Base-by-base conservation (phyloP, 1,139 yeast genomes). In the Yamadazyma taylorii region DNA sequence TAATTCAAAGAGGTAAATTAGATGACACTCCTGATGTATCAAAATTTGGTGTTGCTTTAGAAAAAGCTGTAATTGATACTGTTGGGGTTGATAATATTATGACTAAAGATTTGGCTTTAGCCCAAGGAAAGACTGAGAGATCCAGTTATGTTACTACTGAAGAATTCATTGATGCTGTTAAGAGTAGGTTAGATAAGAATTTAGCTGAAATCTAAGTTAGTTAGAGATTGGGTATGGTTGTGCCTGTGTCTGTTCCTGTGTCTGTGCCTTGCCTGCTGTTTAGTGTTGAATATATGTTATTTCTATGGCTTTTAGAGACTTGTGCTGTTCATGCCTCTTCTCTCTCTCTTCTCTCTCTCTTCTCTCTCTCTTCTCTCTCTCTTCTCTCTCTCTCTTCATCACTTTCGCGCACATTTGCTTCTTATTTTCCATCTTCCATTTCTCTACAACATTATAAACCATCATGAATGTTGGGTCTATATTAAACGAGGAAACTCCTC, bases 51-150 rank as follows among this genome's bases (percentile, higher is more conserved):
- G 71, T 84, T 56, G 63, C 73, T 32, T 75, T 90, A 51, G 97
- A 90, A 69, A 68, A 73, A 58, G 92, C 95, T 35, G 86, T 90
- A 37, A 65, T 88, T 45, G 94, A 87, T 55, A 87, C 97, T 30
- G 97, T 90, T 36, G 79, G 81, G 40, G 72, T 73, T 37, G 97
- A 89, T 56, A 85, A 86, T 40, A 81, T 82, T 58, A 89, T 90
- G 97, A 90, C 97, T 58, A 90, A 90, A 73, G 97, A 90, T 61
- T 77, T 90, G 61, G 96, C 97, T 11, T 75, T 90, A 49, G 83
- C 95, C 40, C 78, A 81, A 54, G 96, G 96, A 48, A 84, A 81
- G 69, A 85, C 94, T 45, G 87, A 84, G 51, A 79, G 95, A 60
- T 65, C 78, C 21, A 63, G 84, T 25, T 90, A 85, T 52, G 97